Evolutionary conservation across 2,329 filamentous ascomycete species (phyloP), one percentile per base, ranked within the genome.

Genomic region (Volutella citrinella): DNA sequence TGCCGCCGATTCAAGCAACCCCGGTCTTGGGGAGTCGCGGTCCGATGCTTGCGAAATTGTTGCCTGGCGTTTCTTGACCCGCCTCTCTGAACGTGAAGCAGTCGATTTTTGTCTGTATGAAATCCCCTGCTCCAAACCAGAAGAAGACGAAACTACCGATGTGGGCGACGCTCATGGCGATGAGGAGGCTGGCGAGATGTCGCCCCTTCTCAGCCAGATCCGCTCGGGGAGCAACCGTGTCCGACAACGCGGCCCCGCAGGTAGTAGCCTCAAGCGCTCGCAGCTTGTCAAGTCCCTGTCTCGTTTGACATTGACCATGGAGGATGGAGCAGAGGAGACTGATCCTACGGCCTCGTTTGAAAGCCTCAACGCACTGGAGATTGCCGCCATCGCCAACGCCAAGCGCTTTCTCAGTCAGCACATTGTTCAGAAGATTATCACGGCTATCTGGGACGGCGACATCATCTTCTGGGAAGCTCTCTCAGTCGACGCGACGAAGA

Each of bases 381-480:
- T 95, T 51, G 88, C 87, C 17, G 82, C 84, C 27, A 80, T 94
- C 14, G 83, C 83, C 10, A 76, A 86, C 38, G 86, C 87, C 19
- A 95, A 95, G 64, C 84, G 84, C 27, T 94, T 95, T 48, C 72
- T 95, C 21, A 83, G 82, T 53, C 87, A 94, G 58, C 74, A 76
- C 40, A 77, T 86, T 4, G 84, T 94, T 10, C 88, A 95, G 56
- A 85, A 84, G 51, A 84, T 94, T 46, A 78, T 95, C 42, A 83
- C 84, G 27, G 84, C 84, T 30, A 86, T 95, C 34, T 94, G 88
- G 87, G 80, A 82, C 43, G 88, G 88, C 27, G 82, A 90, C 46
- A 88, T 95, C 40, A 77, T 90, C 22, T 93, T 94, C 58, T 95
- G 87, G 88, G 83, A 89, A 40, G 78, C 72, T 6, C 66, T 95